phyloP scores from a whole-genome alignment of 2,329 filamentous ascomycete species.

The Talaromyces sp. region DNA sequence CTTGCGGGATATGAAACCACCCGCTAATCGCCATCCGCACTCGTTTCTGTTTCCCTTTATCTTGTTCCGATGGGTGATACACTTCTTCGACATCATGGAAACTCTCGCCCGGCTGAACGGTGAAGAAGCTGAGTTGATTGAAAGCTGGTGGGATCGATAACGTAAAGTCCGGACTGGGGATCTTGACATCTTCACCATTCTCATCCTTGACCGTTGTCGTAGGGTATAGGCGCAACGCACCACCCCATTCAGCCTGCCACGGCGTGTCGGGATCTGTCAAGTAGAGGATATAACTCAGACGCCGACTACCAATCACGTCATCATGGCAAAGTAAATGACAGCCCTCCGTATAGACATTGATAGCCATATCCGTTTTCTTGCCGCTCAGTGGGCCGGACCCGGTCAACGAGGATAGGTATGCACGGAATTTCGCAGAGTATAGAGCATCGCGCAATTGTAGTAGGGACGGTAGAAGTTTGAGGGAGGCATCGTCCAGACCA shows the following conservation, averaged over 20 bases:
- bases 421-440: slow-evolving; percentile 85
- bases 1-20: slow-evolving; percentile 97
- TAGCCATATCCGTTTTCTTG: slow-evolving; percentile 96
- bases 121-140: slow-evolving; percentile 98
- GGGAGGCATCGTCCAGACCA: slow-evolving; percentile 80
- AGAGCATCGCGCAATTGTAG: slow-evolving; percentile 88
- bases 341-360: slow-evolving; percentile 96
- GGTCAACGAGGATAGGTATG: slow-evolving; percentile 84
- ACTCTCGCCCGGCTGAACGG: slow-evolving; percentile 95
- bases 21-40: slow-evolving; percentile 97
- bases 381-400: slow-evolving; percentile 84
- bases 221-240: slow-evolving; percentile 84
- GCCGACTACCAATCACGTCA: slow-evolving; percentile 95
- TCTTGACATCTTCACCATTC: slow-evolving; percentile 72
- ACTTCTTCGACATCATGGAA: slow-evolving; percentile 99
- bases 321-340: slow-evolving; percentile 96
- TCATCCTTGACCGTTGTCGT: slow-evolving; percentile 63
- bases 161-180: slow-evolving; percentile 73
- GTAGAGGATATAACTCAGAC: slow-evolving; percentile 96
- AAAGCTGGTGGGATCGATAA: slow-evolving; percentile 90
- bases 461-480: slow-evolving; percentile 84
- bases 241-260: slow-evolving; percentile 91
- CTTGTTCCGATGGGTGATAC: slow-evolving; percentile 65
- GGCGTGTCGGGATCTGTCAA: slow-evolving; percentile 86
- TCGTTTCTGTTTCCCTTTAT: slow-evolving; percentile 57